Evolutionary conservation across 2,329 filamentous ascomycete genomes (phyloP).

Genomic region (Penicillium nordicum): DNA sequence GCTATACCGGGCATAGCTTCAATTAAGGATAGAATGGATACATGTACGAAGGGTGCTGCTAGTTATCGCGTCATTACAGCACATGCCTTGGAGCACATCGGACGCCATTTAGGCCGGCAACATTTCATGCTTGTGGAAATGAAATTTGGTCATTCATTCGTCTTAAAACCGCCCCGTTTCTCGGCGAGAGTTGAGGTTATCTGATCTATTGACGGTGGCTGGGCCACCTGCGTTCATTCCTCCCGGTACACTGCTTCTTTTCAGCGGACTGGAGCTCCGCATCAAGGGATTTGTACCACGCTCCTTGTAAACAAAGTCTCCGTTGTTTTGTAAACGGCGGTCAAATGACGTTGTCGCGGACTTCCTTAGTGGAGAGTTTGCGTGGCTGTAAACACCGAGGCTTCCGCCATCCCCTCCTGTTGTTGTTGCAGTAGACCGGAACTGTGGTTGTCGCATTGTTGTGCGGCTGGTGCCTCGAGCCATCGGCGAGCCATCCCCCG

Average conservation of each 20-base stretch:
- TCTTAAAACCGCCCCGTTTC: constrained; percentile 31
- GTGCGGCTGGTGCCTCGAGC: constrained; percentile 37
- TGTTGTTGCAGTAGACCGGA: constrained; percentile 42
- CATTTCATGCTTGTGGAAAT: not conserved
- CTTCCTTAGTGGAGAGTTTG: constrained; percentile 80
- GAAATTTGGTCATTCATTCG: constrained; percentile 11
- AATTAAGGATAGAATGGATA: not conserved
- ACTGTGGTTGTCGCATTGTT: constrained; percentile 55
- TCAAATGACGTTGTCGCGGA: constrained; percentile 59
- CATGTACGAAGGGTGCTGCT: constrained; percentile 7
- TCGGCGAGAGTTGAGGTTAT: constrained; percentile 28
- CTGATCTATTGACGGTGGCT: constrained; percentile 30
- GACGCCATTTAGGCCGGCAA: not conserved
- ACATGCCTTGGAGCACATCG: not conserved
- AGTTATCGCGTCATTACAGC: not conserved
- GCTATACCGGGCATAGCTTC: constrained; percentile 2
- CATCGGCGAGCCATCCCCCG: constrained; percentile 48
- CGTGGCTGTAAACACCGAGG: constrained; percentile 75
- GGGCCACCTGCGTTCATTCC: constrained; percentile 32
- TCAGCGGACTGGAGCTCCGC: constrained; percentile 41
- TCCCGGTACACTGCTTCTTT: constrained; percentile 41
- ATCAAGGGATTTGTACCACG: constrained; percentile 38
- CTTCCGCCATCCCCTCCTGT: constrained; percentile 65
- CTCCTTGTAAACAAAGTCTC: constrained; percentile 37
- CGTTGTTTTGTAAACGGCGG: constrained; percentile 39